Evolutionary conservation across 2,329 filamentous ascomycete species (phyloP).

Genomic region (Aspergillus proliferans): DNA sequence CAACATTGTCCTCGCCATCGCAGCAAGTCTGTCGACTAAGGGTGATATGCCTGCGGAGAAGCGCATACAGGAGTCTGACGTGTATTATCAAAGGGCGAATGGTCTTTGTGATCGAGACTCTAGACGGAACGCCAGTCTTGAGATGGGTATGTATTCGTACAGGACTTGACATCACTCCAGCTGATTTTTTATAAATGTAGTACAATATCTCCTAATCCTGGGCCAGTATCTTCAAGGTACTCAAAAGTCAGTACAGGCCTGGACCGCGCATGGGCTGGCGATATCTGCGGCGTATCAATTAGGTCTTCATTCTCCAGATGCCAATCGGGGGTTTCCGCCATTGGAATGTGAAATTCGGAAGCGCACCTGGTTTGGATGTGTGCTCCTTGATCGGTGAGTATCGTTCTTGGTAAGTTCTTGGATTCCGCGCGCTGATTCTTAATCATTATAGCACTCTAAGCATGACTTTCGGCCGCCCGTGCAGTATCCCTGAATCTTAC

Average conservation of each 20-base stretch:
- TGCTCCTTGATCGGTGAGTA: constrained; percentile 41
- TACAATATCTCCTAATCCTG: constrained; percentile 46
- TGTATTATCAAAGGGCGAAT: constrained; percentile 17
- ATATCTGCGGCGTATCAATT: constrained; percentile 48
- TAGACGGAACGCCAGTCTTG: constrained; percentile 14
- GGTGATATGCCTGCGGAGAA: constrained; percentile 5
- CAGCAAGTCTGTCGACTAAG: constrained; percentile 11
- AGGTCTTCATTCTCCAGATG: constrained; percentile 45
- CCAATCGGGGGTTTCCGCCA: neutral
- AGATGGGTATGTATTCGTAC: constrained; percentile 3
- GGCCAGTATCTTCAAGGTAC: constrained; percentile 51
- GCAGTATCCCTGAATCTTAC: constrained; percentile 42
- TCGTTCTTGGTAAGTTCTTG: neutral
- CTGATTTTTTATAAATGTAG: constrained; percentile 14
- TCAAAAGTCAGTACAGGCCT: constrained; percentile 48
- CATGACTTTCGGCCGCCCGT: constrained; percentile 48
- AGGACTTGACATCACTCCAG: neutral
- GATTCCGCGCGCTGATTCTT: neutral
- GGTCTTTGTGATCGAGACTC: constrained; percentile 17
- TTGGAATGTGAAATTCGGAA: constrained; percentile 45
- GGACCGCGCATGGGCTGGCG: constrained; percentile 49
- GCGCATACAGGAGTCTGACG: constrained; percentile 11
- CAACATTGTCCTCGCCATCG: constrained; percentile 26
- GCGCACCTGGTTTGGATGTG: constrained; percentile 47
- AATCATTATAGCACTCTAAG: constrained; percentile 35